A percentile compares a stretch with the other conserved stretches of the same genome.
phyloP scores from a whole-genome alignment of 257 asterid species.

The Solanum chiquidenum region DNA sequence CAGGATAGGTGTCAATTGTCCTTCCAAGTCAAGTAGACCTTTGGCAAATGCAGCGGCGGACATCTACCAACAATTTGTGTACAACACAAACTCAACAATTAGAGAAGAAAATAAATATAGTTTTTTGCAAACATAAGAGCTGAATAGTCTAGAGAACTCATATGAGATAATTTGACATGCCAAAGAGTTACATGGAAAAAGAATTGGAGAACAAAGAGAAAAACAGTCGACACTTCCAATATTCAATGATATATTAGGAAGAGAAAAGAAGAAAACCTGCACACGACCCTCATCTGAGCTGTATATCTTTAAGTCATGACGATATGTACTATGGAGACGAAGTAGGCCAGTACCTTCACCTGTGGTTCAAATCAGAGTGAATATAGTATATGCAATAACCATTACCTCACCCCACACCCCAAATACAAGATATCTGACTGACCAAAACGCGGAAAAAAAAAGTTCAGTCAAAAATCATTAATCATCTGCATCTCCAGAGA shows the following conservation, averaged over 20 bases:
- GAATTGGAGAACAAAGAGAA: neutral
- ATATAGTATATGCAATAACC: neutral
- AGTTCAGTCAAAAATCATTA: neutral
- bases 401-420: neutral
- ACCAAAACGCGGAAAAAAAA: neutral
- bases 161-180: neutral
- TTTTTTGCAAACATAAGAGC: neutral
- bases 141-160: neutral
- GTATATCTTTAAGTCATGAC: conserved; percentile 91
- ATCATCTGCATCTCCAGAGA: neutral
- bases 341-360: conserved; percentile 99
- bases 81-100: neutral
- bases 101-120: neutral
- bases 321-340: conserved; percentile 97
- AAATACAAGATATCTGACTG: neutral
- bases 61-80: conserved; percentile 42
- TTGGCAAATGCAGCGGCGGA: conserved; percentile 98
- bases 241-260: neutral
- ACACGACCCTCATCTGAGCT: conserved; percentile 99
- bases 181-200: neutral
- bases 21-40: conserved; percentile 96
- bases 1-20: conserved; percentile 92
- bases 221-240: neutral
- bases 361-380: conserved; percentile 15
- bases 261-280: conserved; percentile 40